Conservation (phyloP, 192 early-diverging fungal genomes). For the Backusella luteola region DNA sequence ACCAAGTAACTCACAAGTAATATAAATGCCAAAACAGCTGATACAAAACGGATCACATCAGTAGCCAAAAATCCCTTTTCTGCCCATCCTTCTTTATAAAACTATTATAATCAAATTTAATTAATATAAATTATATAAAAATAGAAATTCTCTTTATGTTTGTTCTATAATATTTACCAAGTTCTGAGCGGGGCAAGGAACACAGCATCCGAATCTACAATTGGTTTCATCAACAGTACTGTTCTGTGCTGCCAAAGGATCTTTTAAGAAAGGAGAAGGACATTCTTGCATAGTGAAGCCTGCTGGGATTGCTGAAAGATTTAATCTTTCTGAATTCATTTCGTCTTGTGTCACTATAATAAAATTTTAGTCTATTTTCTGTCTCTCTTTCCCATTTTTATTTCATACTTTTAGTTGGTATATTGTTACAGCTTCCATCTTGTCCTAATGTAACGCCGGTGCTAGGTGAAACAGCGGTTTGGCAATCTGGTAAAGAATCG, state of each 20-base stretch:
- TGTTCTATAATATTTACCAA: conserved; percentile 8
- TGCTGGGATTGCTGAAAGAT: conserved; percentile 22
- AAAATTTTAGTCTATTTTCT: not conserved
- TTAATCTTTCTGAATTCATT: not conserved
- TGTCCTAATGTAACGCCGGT: not conserved
- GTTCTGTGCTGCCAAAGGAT: conserved; percentile 29
- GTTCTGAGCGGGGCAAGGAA: conserved; percentile 54
- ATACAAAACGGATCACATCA: conserved; percentile 42
- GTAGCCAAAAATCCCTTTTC: conserved; percentile 43
- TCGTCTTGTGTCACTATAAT: conserved; percentile 9
- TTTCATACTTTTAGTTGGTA: not conserved
- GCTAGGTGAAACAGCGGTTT: not conserved
- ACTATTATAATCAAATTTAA: not conserved
- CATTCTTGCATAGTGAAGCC: conserved; percentile 29
- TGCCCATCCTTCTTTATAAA: conserved; percentile 42
- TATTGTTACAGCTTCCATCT: not conserved
- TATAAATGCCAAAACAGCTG: conserved; percentile 36
- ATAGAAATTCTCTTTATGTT: not conserved
- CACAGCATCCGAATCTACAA: conserved; percentile 49
- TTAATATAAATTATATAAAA: not conserved
- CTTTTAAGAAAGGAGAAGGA: conserved; percentile 40
- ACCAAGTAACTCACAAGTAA: conserved; percentile 46
- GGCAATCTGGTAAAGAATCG: not conserved
- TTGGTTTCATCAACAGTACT: conserved; percentile 18
- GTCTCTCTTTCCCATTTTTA: not conserved